phyloP scores from a whole-genome alignment of 495 filamentous ascomycete species.

The Gamarada debralockiae region DNA sequence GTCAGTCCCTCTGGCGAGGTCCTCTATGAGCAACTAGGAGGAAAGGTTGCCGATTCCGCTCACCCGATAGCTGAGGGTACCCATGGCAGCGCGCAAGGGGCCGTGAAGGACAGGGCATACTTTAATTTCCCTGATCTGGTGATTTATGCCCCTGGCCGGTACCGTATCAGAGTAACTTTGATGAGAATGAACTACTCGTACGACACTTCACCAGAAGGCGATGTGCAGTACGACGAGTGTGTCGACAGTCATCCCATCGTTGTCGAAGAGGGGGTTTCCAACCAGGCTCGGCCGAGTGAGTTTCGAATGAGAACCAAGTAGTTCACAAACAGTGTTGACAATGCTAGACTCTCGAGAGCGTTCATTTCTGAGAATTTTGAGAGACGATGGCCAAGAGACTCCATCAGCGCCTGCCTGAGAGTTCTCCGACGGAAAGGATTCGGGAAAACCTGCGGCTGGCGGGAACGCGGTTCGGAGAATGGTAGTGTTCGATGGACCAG shows the following conservation, averaged over 20 bases:
- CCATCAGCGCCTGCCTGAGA: not conserved
- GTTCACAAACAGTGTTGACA: not conserved
- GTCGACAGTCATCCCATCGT: slow-evolving; percentile 20
- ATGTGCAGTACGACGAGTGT: slow-evolving; percentile 11
- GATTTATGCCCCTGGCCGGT: slow-evolving; percentile 17
- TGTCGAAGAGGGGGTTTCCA: slow-evolving; percentile 13
- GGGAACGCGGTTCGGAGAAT: no score
- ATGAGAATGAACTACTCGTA: slow-evolving; percentile 22
- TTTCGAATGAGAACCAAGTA: not conserved
- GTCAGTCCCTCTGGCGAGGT: slow-evolving; percentile 15
- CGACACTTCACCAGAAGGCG: slow-evolving; percentile 10
- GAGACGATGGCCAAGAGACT: slow-evolving; percentile 17
- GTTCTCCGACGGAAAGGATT: no score
- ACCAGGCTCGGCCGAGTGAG: slow-evolving; percentile 16
- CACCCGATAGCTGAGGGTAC: slow-evolving; percentile 18
- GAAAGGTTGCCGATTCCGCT: slow-evolving; percentile 20
- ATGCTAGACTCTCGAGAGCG: slow-evolving; percentile 16
- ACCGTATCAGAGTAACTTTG: slow-evolving; percentile 19
- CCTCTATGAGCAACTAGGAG: slow-evolving; percentile 16
- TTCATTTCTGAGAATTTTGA: slow-evolving; percentile 18
- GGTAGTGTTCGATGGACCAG: no score
- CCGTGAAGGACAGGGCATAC: slow-evolving; percentile 17
- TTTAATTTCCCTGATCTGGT: slow-evolving; percentile 23
- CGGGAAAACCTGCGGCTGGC: no score
- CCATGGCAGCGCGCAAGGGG: not conserved